A percentile compares a stretch with the other conserved stretches of the same genome.
These are phyloP conservation scores for Neltuma alba DNA, from an alignment of 306 rosid species.

Conservation along the genomic window DNA sequence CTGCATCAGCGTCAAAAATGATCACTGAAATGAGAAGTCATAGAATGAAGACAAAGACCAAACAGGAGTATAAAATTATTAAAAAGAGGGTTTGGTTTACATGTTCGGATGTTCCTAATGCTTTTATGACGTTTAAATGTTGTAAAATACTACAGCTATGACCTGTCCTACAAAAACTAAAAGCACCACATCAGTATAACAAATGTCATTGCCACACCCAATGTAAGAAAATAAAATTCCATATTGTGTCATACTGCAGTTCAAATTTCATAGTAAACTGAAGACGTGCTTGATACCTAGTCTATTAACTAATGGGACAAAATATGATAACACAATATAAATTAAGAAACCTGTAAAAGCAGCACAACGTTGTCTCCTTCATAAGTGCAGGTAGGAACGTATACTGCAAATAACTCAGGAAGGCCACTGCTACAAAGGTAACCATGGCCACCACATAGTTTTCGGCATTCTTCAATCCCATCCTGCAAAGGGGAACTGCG, in stretches of 20 bases:
- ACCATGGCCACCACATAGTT: constrained; percentile 97
- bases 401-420: constrained; percentile 95
- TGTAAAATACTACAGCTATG: neutral
- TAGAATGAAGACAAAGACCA: neutral
- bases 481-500: constrained; percentile 56
- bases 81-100: neutral
- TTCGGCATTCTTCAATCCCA: constrained; percentile 94
- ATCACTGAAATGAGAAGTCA: constrained; percentile 22
- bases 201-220: neutral
- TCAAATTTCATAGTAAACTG: neutral
- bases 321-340: constrained; percentile 1
- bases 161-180: neutral
- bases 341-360: constrained; percentile 78
- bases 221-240: neutral
- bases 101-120: neutral
- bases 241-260: neutral
- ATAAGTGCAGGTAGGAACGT: constrained; percentile 93
- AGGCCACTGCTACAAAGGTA: constrained; percentile 95
- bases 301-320: constrained; percentile 12
- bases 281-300: neutral
- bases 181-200: neutral
- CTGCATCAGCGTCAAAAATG: neutral
- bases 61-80: neutral
- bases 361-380: constrained; percentile 96
- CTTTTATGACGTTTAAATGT: neutral